Evolutionary conservation across 495 filamentous ascomycete species (phyloP).

Genomic region (Friedmanniomyces simplex): DNA sequence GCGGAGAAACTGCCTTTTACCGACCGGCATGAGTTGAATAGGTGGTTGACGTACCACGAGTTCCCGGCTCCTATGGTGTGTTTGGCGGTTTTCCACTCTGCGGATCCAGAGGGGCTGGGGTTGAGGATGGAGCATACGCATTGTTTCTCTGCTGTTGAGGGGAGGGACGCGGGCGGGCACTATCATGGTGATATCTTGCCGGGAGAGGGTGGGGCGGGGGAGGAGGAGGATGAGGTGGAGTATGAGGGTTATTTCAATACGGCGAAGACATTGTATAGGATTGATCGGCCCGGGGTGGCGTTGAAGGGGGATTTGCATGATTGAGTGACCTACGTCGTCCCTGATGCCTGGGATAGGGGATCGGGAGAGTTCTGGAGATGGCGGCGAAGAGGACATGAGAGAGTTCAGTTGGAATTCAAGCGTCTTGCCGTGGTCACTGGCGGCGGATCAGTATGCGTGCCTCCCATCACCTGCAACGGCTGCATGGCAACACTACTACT

Average conservation of each 20-base stretch:
- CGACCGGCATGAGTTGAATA: constrained; percentile 7
- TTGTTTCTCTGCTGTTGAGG: constrained; percentile 13
- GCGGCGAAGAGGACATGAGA: too few relatives aligned
- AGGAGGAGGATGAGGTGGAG: too few relatives aligned
- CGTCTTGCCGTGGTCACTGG: too few relatives aligned
- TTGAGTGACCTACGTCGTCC: too few relatives aligned
- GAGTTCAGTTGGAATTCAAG: too few relatives aligned
- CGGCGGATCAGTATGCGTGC: too few relatives aligned
- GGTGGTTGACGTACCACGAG: constrained; percentile 15
- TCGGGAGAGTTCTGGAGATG: too few relatives aligned
- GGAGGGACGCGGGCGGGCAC: constrained; percentile 13
- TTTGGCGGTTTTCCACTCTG: constrained; percentile 16
- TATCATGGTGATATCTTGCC: constrained; percentile 12
- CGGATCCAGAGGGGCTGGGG: constrained; percentile 15
- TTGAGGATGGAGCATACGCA: constrained; percentile 21
- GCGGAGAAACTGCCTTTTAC: constrained; percentile 6
- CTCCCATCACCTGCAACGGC: too few relatives aligned
- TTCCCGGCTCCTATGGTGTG: constrained; percentile 18
- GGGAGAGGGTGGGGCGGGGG: constrained; percentile 7
- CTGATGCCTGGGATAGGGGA: too few relatives aligned
- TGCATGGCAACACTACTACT: too few relatives aligned
- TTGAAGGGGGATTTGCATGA: constrained; percentile 10
- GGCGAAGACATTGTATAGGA: constrained; percentile 13
- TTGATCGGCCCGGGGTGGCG: constrained; percentile 11
- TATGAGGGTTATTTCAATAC: constrained; percentile 20